Evolutionary conservation across 2,329 filamentous ascomycete genomes (phyloP).

Genomic region (Cercospora janseana): DNA sequence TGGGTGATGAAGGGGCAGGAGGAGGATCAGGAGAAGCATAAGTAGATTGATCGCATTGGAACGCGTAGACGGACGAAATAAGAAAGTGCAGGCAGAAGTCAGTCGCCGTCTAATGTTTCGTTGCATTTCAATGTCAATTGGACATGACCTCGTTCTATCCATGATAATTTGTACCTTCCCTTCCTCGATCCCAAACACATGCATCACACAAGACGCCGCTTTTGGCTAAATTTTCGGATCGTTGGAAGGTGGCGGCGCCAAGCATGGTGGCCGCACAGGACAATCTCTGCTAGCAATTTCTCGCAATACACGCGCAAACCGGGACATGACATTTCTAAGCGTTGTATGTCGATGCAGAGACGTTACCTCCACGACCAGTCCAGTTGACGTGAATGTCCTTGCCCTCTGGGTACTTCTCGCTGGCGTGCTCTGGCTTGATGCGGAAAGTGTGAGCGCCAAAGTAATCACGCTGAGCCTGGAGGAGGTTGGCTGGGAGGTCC

Average conservation of each 20-base stretch:
- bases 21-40: conserved; percentile 41
- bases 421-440: conserved; percentile 54
- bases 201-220: conserved; percentile 16
- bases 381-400: conserved; percentile 99
- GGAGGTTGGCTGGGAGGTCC: conserved; percentile 94
- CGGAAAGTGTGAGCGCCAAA: conserved; percentile 68
- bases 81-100: too few relatives aligned
- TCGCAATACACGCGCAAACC: conserved; percentile 11
- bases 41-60: conserved; percentile 4
- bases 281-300: conserved; percentile 3
- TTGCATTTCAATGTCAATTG: conserved; percentile 6
- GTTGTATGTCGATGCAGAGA: conserved; percentile 96
- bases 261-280: conserved; percentile 10
- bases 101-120: neutral
- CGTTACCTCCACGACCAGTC: conserved; percentile 96
- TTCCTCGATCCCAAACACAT: conserved; percentile 9
- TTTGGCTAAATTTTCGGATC: conserved; percentile 14
- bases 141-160: conserved; percentile 19
- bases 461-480: conserved; percentile 99
- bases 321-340: conserved; percentile 60
- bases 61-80: neutral
- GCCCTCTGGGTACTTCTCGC: conserved; percentile 69
- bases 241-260: conserved; percentile 15
- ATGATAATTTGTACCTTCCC: conserved; percentile 10
- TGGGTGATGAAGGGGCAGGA: conserved; percentile 42